Conservation (phyloP, 768 basidiomycete species). For the Lentinus tigrinus region DNA sequence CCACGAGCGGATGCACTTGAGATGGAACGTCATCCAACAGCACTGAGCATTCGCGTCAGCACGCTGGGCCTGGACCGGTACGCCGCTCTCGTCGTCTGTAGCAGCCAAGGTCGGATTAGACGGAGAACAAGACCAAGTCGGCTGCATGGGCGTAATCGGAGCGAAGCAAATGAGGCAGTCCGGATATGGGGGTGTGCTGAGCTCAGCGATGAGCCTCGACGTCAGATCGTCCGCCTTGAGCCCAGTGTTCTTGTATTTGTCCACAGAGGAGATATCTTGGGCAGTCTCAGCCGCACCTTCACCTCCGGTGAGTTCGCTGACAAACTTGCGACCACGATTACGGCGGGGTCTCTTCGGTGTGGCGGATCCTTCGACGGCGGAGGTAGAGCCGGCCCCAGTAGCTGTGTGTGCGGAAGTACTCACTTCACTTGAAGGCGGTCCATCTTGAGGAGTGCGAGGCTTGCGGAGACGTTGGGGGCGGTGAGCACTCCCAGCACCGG, state of each 20-base stretch:
- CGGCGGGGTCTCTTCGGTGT: background rate
- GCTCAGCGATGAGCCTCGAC: slow-evolving; percentile 62
- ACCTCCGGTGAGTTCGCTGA: slow-evolving; percentile 10
- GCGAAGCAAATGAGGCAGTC: slow-evolving; percentile 88
- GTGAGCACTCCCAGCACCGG: background rate
- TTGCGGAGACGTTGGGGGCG: background rate
- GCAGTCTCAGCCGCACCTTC: background rate
- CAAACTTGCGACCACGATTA: slow-evolving; percentile 11
- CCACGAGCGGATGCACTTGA: slow-evolving; percentile 89
- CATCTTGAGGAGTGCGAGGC: background rate
- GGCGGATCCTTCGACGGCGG: background rate
- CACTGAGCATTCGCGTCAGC: slow-evolving; percentile 44
- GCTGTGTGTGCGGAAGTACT: background rate
- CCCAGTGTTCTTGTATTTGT: slow-evolving; percentile 6
- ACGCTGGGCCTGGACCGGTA: slow-evolving; percentile 8
- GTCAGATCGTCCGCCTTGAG: slow-evolving; percentile 64
- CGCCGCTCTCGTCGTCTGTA: slow-evolving; percentile 15
- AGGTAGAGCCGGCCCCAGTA: background rate
- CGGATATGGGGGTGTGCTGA: slow-evolving; percentile 69
- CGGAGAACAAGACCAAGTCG: slow-evolving; percentile 87
- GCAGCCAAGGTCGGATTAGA: slow-evolving; percentile 41
- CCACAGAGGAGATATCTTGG: slow-evolving; percentile 2
- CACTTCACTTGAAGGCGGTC: background rate
- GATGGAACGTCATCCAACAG: slow-evolving; percentile 91
- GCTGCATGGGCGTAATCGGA: slow-evolving; percentile 71